Percentiles rank a stretch among this genome's conserved stretches.
Conservation (phyloP, 2,329 filamentous ascomycete genomes). For the Cytospora piceicola region DNA sequence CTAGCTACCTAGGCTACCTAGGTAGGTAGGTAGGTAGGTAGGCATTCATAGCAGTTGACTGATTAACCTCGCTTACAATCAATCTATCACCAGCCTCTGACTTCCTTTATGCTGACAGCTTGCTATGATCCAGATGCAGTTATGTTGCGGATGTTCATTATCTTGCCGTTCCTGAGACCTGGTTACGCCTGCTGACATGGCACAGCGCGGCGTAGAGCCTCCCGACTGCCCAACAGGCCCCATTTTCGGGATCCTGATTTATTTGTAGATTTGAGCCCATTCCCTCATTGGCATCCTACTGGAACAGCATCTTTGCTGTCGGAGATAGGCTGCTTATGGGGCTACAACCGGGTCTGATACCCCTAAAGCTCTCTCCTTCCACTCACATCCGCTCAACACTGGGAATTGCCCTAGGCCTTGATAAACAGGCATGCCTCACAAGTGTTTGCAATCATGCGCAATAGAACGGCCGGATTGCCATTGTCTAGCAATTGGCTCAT, state of each 20-base stretch:
- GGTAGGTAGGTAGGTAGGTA: no score
- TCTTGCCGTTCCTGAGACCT: not conserved
- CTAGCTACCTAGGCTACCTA: no score
- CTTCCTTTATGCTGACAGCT: not conserved
- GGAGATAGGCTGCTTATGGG: not conserved
- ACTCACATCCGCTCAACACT: not conserved
- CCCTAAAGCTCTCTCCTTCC: not conserved
- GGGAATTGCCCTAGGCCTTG: not conserved
- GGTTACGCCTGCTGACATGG: not conserved
- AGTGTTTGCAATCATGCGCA: not conserved
- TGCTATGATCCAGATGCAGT: not conserved
- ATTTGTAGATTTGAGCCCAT: not conserved
- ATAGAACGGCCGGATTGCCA: not conserved
- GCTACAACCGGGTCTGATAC: not conserved
- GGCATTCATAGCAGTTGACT: not conserved
- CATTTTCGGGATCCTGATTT: not conserved
- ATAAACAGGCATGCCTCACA: not conserved
- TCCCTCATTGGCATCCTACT: not conserved
- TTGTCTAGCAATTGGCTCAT: not conserved
- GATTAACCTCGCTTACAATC: not conserved
- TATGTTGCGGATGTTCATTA: no score
- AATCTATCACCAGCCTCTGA: not conserved
- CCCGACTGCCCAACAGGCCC: no score
- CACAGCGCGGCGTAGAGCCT: no score
- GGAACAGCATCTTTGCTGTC: not conserved